Evolutionary conservation across 2,329 filamentous ascomycete genomes (phyloP).

Genomic region (Pseudogymnoascus sp.): DNA sequence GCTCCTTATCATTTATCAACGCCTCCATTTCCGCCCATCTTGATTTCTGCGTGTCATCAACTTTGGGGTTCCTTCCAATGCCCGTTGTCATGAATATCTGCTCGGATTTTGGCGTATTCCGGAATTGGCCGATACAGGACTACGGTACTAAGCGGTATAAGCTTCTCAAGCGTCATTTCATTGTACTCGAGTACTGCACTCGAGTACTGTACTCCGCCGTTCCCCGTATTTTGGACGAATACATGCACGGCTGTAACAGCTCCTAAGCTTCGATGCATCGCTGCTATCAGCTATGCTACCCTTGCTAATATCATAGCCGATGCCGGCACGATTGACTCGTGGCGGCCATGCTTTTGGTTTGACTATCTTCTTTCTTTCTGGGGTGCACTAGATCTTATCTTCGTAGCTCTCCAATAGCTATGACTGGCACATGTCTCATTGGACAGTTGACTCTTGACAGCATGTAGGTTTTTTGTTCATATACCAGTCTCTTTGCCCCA

Average conservation of each 20-base stretch:
- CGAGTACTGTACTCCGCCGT: neutral
- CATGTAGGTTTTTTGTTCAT: neutral
- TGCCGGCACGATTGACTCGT: neutral
- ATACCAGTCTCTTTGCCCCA: neutral
- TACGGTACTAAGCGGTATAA: neutral
- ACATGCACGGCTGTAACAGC: neutral
- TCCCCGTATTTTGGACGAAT: neutral
- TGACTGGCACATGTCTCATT: neutral
- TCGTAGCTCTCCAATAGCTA: neutral
- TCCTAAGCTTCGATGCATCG: neutral
- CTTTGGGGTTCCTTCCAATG: neutral
- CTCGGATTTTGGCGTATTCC: neutral
- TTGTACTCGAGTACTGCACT: neutral
- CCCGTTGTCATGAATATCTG: neutral
- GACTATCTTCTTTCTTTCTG: constrained; percentile 8
- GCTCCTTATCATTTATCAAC: constrained; percentile 6
- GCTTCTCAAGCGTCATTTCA: neutral
- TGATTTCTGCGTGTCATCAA: neutral
- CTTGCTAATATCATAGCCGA: neutral
- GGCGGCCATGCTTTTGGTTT: neutral
- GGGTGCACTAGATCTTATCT: neutral
- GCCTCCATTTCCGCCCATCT: neutral
- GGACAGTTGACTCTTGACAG: neutral
- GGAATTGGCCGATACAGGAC: neutral
- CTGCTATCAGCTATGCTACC: neutral